phyloP scores from a whole-genome alignment of 495 filamentous ascomycete species.

The Polyplosphaeria fusca region DNA sequence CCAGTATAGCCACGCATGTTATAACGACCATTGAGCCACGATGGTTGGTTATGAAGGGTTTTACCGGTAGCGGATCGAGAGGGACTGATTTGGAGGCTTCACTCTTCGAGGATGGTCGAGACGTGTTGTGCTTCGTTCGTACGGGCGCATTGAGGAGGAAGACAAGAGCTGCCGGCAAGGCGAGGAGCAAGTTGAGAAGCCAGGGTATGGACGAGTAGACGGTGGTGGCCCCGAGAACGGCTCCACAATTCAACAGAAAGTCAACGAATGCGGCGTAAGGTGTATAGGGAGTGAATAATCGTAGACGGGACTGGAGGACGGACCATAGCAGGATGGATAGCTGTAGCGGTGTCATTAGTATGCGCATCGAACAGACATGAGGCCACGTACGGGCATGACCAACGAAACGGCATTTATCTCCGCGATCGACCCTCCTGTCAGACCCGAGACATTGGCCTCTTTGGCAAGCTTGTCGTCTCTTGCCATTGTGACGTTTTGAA shows the following conservation, averaged over 20 bases:
- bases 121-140: conserved; percentile 41
- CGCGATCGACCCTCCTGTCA: conserved; percentile 74
- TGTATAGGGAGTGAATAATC: conserved; percentile 76
- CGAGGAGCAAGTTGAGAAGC: conserved; percentile 71
- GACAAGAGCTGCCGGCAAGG: conserved; percentile 65
- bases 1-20: conserved; percentile 90
- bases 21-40: conserved; percentile 88
- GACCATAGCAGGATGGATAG: conserved; percentile 83
- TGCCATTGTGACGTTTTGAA: too few relatives aligned
- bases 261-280: conserved; percentile 67
- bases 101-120: conserved; percentile 49
- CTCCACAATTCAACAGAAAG: conserved; percentile 80
- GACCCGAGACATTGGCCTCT: conserved; percentile 91
- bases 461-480: conserved; percentile 80
- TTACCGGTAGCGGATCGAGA: conserved; percentile 64
- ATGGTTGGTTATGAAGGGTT: conserved; percentile 89
- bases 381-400: conserved; percentile 67
- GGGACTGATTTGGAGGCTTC: conserved; percentile 5
- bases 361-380: neutral
- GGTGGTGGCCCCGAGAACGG: conserved; percentile 78
- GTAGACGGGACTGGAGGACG: conserved; percentile 78
- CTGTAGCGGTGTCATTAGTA: conserved; percentile 47
- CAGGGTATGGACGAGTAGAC: conserved; percentile 74
- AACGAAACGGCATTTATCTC: conserved; percentile 86
- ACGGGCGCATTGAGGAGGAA: conserved; percentile 40